phyloP scores from a whole-genome alignment of 345 rosid genomes.

The Brassica nigra region DNA sequence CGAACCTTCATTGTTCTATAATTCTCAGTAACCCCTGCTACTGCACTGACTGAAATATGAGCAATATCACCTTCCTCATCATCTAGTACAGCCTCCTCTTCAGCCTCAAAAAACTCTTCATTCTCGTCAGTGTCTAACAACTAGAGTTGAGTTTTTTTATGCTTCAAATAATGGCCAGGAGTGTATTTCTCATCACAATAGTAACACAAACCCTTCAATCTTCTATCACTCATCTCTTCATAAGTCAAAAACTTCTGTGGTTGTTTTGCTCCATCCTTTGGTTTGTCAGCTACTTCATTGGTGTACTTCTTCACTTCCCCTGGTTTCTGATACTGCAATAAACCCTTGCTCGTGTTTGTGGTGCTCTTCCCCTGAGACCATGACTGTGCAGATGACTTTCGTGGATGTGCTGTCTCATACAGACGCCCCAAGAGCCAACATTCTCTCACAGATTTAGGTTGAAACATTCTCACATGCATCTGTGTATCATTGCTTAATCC shows the following conservation, averaged over 20 bases:
- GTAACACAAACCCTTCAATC: neutral
- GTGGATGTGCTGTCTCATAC: too few relatives aligned
- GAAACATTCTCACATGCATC: too few relatives aligned
- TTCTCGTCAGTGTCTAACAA: neutral
- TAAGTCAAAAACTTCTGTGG: neutral
- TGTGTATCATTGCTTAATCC: too few relatives aligned
- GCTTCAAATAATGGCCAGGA: neutral
- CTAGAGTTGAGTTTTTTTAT: neutral
- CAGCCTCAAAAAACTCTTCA: neutral
- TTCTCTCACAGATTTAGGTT: too few relatives aligned
- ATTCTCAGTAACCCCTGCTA: too few relatives aligned
- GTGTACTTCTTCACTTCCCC: neutral
- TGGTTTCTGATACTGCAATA: neutral
- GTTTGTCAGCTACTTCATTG: neutral
- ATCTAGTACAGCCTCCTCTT: neutral
- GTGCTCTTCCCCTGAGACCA: neutral
- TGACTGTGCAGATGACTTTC: neutral
- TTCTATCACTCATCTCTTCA: neutral
- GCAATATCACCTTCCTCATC: too few relatives aligned
- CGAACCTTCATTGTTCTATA: too few relatives aligned
- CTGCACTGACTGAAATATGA: too few relatives aligned
- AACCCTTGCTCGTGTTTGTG: neutral
- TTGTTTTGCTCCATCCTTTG: neutral
- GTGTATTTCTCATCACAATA: neutral
- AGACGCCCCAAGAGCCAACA: too few relatives aligned